These are phyloP conservation scores for Ustilago nuda DNA, from an alignment of 1,284 basidiomycete genomes.

Conservation along the genomic window DNA sequence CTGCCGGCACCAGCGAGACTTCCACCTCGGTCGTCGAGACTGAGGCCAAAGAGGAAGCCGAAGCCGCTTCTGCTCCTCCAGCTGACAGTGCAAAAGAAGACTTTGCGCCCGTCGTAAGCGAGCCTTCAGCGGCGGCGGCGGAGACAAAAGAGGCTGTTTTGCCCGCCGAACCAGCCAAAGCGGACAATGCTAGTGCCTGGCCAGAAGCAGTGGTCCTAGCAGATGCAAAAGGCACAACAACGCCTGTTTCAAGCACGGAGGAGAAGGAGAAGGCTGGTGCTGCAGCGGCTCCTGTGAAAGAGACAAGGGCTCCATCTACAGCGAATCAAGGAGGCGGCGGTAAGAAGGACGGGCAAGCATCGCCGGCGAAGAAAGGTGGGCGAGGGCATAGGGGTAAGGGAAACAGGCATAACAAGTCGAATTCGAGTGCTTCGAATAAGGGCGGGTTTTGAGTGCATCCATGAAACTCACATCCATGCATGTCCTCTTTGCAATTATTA, in stretches of 20 bases:
- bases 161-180: slow-evolving; percentile 27
- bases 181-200: slow-evolving; percentile 16
- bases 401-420: slow-evolving; percentile 38
- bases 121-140: neutral
- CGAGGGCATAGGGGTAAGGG: slow-evolving; percentile 28
- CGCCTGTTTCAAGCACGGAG: neutral
- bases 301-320: slow-evolving; percentile 4
- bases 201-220: neutral
- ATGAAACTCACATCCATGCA: too few species aligned
- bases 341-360: slow-evolving; percentile 28
- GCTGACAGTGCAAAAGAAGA: slow-evolving; percentile 19
- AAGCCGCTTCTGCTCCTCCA: slow-evolving; percentile 12
- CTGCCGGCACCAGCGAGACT: slow-evolving; percentile 11
- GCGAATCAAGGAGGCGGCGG: slow-evolving; percentile 18
- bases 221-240: neutral
- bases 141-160: neutral
- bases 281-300: neutral
- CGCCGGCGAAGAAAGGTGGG: slow-evolving; percentile 19
- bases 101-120: slow-evolving; percentile 19
- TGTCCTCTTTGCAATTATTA: neutral
- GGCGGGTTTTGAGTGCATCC: slow-evolving; percentile 8
- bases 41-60: neutral
- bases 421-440: slow-evolving; percentile 26
- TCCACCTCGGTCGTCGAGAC: slow-evolving; percentile 2
- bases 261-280: neutral